These are phyloP conservation scores for Solanum pinnatisectum DNA, from an alignment of 257 asterid genomes.

Conservation along the genomic window DNA sequence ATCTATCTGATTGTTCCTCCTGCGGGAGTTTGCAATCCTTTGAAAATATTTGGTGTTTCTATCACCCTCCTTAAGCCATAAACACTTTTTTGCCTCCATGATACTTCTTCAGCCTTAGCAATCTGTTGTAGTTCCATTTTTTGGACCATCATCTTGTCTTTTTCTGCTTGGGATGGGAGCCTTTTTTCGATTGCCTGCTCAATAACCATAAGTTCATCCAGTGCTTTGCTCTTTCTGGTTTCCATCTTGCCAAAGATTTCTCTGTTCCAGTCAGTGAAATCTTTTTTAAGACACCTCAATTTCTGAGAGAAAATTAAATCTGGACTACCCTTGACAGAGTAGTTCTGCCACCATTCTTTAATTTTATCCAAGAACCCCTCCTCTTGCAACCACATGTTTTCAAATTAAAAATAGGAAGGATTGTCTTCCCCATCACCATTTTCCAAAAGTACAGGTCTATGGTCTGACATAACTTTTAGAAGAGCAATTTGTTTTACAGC, in stretches of 20 bases:
- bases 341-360: not conserved
- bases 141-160: not conserved
- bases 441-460: not conserved
- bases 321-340: not conserved
- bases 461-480: not conserved
- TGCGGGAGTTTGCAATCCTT: not conserved
- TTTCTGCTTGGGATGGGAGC: not conserved
- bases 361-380: not conserved
- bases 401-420: not conserved
- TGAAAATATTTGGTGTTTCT: not conserved
- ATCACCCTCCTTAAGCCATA: not conserved
- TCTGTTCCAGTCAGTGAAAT: not conserved
- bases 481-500: not conserved
- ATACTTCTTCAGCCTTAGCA: not conserved
- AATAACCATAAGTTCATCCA: not conserved
- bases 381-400: not conserved
- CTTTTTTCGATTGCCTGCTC: not conserved
- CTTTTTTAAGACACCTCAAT: not conserved
- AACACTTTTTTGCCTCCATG: not conserved
- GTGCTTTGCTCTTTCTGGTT: not conserved
- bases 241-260: not conserved
- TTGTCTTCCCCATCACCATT: not conserved
- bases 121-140: not conserved
- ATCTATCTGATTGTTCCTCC: not conserved
- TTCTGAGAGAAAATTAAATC: not conserved